phyloP scores from a whole-genome alignment of 1,284 basidiomycete species.

The Mycocalia duriaeana region DNA sequence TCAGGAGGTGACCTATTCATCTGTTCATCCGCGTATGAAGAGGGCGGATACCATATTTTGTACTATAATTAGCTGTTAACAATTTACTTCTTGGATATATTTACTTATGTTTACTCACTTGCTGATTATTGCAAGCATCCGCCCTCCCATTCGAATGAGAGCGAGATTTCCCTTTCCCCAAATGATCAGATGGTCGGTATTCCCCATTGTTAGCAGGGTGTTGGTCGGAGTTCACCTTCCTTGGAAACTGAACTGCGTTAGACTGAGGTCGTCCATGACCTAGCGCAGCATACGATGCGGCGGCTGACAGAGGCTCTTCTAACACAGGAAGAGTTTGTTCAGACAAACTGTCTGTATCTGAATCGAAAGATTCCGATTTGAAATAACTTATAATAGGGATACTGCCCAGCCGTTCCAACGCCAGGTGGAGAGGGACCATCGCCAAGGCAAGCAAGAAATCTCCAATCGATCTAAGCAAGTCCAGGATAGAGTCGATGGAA shows the following conservation, averaged over 20 bases:
- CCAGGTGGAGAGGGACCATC: slow-evolving; percentile 47
- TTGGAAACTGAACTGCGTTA: slow-evolving; percentile 7
- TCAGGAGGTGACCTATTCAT: background rate
- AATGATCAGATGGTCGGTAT: too few species aligned
- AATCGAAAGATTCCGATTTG: slow-evolving; percentile 4
- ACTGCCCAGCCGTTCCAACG: slow-evolving; percentile 38
- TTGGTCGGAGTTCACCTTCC: slow-evolving; percentile 8
- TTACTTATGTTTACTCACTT: background rate
- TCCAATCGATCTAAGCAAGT: slow-evolving; percentile 51
- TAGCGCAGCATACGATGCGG: background rate
- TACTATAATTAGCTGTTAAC: slow-evolving; percentile 11
- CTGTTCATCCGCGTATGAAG: slow-evolving; percentile 29
- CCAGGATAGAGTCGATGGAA: slow-evolving; percentile 56
- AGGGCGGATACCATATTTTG: slow-evolving; percentile 39
- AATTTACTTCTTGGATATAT: background rate
- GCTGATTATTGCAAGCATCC: background rate
- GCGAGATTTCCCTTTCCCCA: too few species aligned
- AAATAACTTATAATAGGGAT: slow-evolving; percentile 16
- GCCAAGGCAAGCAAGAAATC: slow-evolving; percentile 59
- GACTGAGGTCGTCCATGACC: slow-evolving; percentile 1
- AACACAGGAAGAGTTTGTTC: background rate
- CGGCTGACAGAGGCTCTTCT: background rate
- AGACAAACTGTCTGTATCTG: background rate
- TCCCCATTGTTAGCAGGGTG: too few species aligned
- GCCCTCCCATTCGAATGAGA: background rate